These are phyloP conservation scores for Botrytis byssoidea DNA, from an alignment of 2,329 filamentous ascomycete species.

Conservation along the genomic window DNA sequence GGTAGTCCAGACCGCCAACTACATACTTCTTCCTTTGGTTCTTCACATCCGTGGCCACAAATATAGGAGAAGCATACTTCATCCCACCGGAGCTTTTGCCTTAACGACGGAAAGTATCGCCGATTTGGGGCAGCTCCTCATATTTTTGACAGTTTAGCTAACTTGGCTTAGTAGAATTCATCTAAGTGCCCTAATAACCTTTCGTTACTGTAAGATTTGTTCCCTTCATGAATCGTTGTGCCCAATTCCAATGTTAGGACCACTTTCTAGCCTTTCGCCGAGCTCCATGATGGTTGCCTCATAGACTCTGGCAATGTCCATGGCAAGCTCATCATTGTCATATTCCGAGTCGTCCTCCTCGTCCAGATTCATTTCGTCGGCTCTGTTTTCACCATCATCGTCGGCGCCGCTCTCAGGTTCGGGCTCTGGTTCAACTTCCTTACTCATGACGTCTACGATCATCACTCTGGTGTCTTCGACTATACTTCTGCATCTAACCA, in stretches of 20 bases:
- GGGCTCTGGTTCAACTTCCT: constrained; percentile 47
- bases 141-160: neutral
- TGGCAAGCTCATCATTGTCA: constrained; percentile 56
- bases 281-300: constrained; percentile 75
- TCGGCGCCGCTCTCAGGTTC: constrained; percentile 25
- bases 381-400: constrained; percentile 26
- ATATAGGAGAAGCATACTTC: neutral
- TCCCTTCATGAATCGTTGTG: constrained; percentile 5
- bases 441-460: constrained; percentile 66
- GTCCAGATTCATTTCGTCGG: constrained; percentile 38
- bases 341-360: constrained; percentile 40
- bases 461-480: constrained; percentile 72
- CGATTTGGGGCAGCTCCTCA: neutral
- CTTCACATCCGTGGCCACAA: neutral
- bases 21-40: neutral
- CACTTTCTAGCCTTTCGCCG: constrained; percentile 59
- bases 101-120: neutral
- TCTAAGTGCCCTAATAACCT: no score
- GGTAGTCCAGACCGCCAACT: neutral
- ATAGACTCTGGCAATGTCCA: constrained; percentile 75
- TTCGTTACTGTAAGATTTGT: neutral
- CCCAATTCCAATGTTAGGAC: constrained; percentile 12
- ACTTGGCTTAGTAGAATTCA: neutral
- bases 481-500: constrained; percentile 80
- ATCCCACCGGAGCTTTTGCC: neutral